Percentiles rank a stretch among this genome's conserved stretches.
Conservation (phyloP, 1,284 basidiomycete genomes). For the Apiotrichum domesticum region DNA sequence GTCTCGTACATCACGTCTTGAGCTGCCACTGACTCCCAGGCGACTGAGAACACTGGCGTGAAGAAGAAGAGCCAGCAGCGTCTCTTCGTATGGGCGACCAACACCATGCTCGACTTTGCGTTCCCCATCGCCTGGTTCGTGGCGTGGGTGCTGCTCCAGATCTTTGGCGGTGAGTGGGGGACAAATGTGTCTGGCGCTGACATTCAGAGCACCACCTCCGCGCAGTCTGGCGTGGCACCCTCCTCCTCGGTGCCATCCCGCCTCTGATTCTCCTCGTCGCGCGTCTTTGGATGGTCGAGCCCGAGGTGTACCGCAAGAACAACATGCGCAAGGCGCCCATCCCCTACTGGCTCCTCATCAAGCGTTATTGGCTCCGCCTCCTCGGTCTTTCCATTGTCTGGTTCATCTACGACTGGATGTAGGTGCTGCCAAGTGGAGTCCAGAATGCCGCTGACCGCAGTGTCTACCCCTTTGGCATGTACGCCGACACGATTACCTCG, state of each 20-base stretch:
- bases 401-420: slow-evolving; percentile 62
- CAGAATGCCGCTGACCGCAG: slow-evolving; percentile 14
- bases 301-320: slow-evolving; percentile 46
- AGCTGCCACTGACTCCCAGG: background rate
- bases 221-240: slow-evolving; percentile 78
- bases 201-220: slow-evolving; percentile 60
- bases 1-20: no score
- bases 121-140: slow-evolving; percentile 60
- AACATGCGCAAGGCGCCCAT: slow-evolving; percentile 62
- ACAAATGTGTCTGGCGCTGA: no score
- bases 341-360: slow-evolving; percentile 66
- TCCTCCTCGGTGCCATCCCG: slow-evolving; percentile 81
- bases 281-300: slow-evolving; percentile 77
- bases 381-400: slow-evolving; percentile 41
- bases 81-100: slow-evolving; percentile 63
- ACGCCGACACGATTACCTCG: slow-evolving; percentile 59
- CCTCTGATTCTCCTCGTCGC: slow-evolving; percentile 72
- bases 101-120: slow-evolving; percentile 81
- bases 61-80: slow-evolving; percentile 72
- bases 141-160: slow-evolving; percentile 33
- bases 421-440: background rate
- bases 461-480: slow-evolving; percentile 65
- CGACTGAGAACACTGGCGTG: slow-evolving; percentile 68
- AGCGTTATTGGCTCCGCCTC: slow-evolving; percentile 56
- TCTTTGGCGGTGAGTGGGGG: no score